Evolutionary conservation across 2,329 filamentous ascomycete genomes (phyloP).

Genomic region (Xylaria arbuscula): DNA sequence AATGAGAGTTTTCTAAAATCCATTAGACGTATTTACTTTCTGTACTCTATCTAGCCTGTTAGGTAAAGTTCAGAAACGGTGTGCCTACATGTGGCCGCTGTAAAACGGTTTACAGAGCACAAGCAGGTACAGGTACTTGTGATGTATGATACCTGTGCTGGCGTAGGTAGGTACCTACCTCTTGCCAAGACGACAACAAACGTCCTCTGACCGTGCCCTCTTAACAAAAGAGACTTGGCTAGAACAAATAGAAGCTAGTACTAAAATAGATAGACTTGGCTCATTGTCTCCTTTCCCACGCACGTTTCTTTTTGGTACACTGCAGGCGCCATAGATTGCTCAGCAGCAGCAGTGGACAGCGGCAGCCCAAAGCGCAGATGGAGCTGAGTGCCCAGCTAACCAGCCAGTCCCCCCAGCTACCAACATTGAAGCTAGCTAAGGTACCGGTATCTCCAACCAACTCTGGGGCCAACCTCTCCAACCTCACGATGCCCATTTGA

Average conservation of each 20-base stretch:
- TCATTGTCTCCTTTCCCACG: conserved; percentile 29
- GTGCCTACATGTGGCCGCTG: too few species aligned
- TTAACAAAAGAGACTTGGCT: conserved; percentile 7
- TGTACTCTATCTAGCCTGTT: too few species aligned
- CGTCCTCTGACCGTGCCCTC: conserved; percentile 9
- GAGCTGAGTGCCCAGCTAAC: not conserved
- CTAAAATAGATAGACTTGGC: conserved; percentile 11
- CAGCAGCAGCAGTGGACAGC: not conserved
- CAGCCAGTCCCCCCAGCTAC: not conserved
- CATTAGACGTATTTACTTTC: too few species aligned
- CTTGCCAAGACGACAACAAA: conserved; percentile 26
- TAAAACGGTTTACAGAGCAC: not conserved
- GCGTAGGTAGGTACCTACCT: not conserved
- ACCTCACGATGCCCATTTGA: conserved; percentile 27
- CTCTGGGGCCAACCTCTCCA: conserved; percentile 26
- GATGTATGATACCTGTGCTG: not conserved
- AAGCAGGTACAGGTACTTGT: not conserved
- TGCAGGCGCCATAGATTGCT: not conserved
- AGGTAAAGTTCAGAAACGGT: too few species aligned
- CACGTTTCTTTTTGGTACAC: conserved; percentile 16
- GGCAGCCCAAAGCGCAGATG: not conserved
- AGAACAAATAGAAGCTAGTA: conserved; percentile 19
- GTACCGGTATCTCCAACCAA: too few species aligned
- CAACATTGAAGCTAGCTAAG: not conserved
- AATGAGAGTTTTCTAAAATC: too few species aligned